phyloP scores from a whole-genome alignment of 805 yeast species.

The Pichia phayaonensis region DNA sequence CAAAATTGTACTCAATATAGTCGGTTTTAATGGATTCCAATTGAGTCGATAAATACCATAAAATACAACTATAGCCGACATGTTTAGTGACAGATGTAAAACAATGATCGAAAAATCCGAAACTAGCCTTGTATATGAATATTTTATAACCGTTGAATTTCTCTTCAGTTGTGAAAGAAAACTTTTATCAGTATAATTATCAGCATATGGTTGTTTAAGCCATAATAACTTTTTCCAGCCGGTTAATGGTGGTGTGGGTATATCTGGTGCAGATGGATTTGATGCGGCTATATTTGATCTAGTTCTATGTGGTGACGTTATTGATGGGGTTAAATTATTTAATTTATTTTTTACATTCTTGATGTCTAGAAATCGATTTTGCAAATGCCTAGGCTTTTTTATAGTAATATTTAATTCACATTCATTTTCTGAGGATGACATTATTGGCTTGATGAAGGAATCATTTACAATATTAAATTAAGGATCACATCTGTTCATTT shows the following conservation, averaged over 20 bases:
- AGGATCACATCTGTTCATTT: too few relatives aligned
- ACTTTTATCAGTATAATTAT: conserved; percentile 77
- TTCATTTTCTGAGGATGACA: neutral
- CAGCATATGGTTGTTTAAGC: conserved; percentile 80
- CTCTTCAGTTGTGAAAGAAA: conserved; percentile 75
- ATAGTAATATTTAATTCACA: neutral
- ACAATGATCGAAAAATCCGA: conserved; percentile 64
- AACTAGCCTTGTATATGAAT: conserved; percentile 57
- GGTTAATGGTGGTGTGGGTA: neutral
- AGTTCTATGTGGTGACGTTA: neutral
- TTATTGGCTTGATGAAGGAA: neutral
- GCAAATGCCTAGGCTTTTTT: neutral
- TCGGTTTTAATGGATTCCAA: conserved; percentile 45
- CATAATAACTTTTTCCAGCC: conserved; percentile 80
- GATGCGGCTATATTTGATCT: neutral
- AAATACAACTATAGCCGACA: conserved; percentile 63
- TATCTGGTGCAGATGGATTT: neutral
- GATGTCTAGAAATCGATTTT: neutral
- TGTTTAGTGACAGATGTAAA: conserved; percentile 55
- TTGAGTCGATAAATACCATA: conserved; percentile 43
- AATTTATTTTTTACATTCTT: neutral
- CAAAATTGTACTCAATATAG: conserved; percentile 27
- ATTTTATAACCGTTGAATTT: conserved; percentile 64
- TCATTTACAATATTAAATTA: too few relatives aligned
- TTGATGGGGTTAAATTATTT: neutral